Evolutionary conservation across 1,284 basidiomycete species (phyloP).

Genomic region (Apiotrichum sp.): DNA sequence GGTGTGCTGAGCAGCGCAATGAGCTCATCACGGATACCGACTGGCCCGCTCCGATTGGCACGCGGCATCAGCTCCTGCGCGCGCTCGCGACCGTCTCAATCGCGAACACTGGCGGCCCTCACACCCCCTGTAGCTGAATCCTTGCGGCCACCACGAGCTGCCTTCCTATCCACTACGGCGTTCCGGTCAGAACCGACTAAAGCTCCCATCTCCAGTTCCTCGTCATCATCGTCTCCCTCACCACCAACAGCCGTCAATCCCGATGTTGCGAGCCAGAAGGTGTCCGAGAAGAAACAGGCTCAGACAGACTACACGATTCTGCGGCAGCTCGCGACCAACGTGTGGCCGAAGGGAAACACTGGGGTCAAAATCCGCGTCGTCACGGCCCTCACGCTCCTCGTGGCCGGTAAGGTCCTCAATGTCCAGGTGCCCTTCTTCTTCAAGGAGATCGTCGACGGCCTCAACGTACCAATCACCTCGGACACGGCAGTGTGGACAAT

Average conservation of each 20-base stretch:
- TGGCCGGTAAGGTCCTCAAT: conserved; percentile 89
- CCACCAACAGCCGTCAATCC: conserved; percentile 5
- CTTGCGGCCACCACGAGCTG: conserved; percentile 1
- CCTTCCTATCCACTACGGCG: background rate
- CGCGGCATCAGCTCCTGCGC: background rate
- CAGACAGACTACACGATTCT: conserved; percentile 54
- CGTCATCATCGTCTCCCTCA: background rate
- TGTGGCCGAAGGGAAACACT: conserved; percentile 55
- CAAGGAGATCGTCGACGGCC: conserved; percentile 80
- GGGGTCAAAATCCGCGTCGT: conserved; percentile 65
- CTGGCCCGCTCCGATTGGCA: too few relatives aligned
- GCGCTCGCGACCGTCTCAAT: background rate
- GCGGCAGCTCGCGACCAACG: conserved; percentile 52
- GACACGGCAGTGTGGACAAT: conserved; percentile 82
- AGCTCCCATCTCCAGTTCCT: background rate
- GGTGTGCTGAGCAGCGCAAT: background rate
- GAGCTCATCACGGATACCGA: background rate
- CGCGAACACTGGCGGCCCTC: background rate
- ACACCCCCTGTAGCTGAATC: too few relatives aligned
- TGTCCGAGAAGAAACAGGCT: conserved; percentile 24
- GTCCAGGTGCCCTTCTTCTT: conserved; percentile 97
- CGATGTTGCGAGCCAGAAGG: conserved; percentile 8
- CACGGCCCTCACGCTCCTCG: conserved; percentile 70
- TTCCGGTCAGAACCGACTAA: background rate
- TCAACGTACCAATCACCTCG: conserved; percentile 77